phyloP scores from a whole-genome alignment of 1,284 basidiomycete species.

The Megacollybia platyphylla region DNA sequence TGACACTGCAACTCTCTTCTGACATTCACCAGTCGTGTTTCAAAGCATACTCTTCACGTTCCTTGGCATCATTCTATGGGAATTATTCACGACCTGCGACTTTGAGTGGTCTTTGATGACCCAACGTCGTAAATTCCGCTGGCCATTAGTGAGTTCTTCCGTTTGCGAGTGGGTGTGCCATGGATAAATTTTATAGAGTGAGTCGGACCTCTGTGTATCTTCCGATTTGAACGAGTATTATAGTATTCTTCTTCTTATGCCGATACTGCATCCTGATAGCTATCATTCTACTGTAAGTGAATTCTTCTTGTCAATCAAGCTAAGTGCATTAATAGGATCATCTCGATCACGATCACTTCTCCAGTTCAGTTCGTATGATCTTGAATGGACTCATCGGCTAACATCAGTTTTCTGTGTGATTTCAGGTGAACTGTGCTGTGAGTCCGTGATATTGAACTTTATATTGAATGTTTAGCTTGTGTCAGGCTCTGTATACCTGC shows the following conservation, averaged over 20 bases:
- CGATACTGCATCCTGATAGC: conserved; percentile 57
- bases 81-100: conserved; percentile 43
- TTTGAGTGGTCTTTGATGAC: conserved; percentile 57
- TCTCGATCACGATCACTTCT: conserved; percentile 37
- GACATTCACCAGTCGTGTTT: conserved; percentile 31
- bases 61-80: conserved; percentile 57
- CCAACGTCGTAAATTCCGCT: conserved; percentile 40
- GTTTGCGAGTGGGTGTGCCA: neutral
- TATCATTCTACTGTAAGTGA: conserved; percentile 43
- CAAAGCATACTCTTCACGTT: conserved; percentile 43
- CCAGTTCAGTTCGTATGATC: conserved; percentile 18
- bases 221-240: conserved; percentile 4
- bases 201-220: neutral
- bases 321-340: conserved; percentile 26
- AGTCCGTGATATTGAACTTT: conserved; percentile 10
- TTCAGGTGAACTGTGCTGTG: conserved; percentile 42
- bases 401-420: neutral
- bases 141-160: conserved; percentile 41
- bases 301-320: neutral
- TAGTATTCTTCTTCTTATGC: conserved; percentile 57
- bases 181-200: neutral
- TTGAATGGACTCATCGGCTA: neutral
- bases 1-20: conserved; percentile 1
- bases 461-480: neutral
- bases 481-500: conserved; percentile 50